A percentile compares a stretch with the other conserved stretches of the same genome.
Evolutionary conservation across 2,329 filamentous ascomycete genomes (phyloP).

Genomic region (Apiospora hydei): DNA sequence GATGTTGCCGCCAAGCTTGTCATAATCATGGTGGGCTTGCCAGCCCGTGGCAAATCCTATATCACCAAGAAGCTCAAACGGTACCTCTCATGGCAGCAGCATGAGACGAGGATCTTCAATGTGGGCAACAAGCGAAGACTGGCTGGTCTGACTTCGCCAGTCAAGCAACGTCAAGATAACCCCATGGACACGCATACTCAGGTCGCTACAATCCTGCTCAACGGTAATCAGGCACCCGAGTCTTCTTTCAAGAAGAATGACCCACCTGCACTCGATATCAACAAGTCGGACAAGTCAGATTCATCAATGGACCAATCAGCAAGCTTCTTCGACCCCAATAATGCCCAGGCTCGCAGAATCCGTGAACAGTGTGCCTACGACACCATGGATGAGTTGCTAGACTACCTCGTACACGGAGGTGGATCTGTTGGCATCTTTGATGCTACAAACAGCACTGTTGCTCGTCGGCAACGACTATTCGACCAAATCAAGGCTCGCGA

Average conservation of each 20-base stretch:
- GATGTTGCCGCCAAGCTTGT: constrained; percentile 97
- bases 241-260: constrained; percentile 47
- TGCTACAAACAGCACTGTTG: constrained; percentile 94
- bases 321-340: constrained; percentile 91
- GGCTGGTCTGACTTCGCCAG: constrained; percentile 59
- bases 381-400: constrained; percentile 88
- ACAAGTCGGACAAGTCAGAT: constrained; percentile 38
- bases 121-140: constrained; percentile 90
- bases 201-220: constrained; percentile 65
- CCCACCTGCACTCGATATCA: constrained; percentile 48
- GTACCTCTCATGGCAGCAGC: constrained; percentile 96
- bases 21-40: constrained; percentile 97
- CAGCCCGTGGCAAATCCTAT: constrained; percentile 95
- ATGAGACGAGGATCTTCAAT: constrained; percentile 96
- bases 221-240: constrained; percentile 50
- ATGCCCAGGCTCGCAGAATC: constrained; percentile 80
- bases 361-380: constrained; percentile 92
- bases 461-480: constrained; percentile 83
- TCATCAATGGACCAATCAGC: constrained; percentile 82
- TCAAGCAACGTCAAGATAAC: constrained; percentile 43
- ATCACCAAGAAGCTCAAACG: constrained; percentile 98
- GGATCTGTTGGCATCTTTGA: constrained; percentile 95
- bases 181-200: constrained; percentile 55
- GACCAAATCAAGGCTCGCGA: constrained; percentile 83
- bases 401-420: constrained; percentile 83